These are phyloP conservation scores for Aquanectria penicillioides DNA, from an alignment of 2,329 filamentous ascomycete genomes.

Conservation along the genomic window DNA sequence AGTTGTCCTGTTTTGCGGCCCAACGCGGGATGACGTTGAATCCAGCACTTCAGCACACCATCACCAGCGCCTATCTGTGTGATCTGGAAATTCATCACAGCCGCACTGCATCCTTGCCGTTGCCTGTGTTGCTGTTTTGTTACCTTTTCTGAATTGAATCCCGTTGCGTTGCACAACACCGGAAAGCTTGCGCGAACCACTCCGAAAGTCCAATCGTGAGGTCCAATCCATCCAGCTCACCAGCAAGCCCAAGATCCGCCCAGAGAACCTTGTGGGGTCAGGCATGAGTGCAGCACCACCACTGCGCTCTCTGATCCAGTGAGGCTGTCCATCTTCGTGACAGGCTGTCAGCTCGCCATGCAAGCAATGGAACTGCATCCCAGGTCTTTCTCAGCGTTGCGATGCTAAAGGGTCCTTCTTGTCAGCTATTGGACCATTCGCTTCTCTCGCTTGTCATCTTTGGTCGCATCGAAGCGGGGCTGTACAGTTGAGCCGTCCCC, in stretches of 20 bases:
- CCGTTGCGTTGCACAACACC: slow-evolving; percentile 30
- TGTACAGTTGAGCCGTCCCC: slow-evolving; percentile 24
- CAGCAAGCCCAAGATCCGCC: slow-evolving; percentile 25
- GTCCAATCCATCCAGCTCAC: slow-evolving; percentile 29
- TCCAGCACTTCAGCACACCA: slow-evolving; percentile 24
- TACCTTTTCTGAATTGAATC: slow-evolving; percentile 23
- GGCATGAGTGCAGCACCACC: slow-evolving; percentile 42
- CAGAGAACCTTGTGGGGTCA: slow-evolving; percentile 39
- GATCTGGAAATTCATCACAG: slow-evolving; percentile 25
- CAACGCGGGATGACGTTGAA: neutral
- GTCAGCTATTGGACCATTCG: slow-evolving; percentile 15
- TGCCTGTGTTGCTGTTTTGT: slow-evolving; percentile 18
- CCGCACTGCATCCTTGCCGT: neutral
- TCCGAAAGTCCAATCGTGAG: slow-evolving; percentile 24
- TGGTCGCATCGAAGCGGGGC: slow-evolving; percentile 26
- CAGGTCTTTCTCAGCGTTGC: slow-evolving; percentile 24
- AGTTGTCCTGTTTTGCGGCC: neutral
- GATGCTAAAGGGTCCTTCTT: slow-evolving; percentile 26
- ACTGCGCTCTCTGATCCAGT: slow-evolving; percentile 26
- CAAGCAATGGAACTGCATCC: slow-evolving; percentile 41
- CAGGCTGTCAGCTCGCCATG: slow-evolving; percentile 43
- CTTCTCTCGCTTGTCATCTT: slow-evolving; percentile 18
- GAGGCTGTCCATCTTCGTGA: slow-evolving; percentile 38
- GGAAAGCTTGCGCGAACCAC: slow-evolving; percentile 28
- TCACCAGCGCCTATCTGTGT: slow-evolving; percentile 26